A percentile compares a stretch with the other conserved stretches of the same genome.
Conservation (phyloP, 768 basidiomycete genomes). For the Termitomyces heimii region DNA sequence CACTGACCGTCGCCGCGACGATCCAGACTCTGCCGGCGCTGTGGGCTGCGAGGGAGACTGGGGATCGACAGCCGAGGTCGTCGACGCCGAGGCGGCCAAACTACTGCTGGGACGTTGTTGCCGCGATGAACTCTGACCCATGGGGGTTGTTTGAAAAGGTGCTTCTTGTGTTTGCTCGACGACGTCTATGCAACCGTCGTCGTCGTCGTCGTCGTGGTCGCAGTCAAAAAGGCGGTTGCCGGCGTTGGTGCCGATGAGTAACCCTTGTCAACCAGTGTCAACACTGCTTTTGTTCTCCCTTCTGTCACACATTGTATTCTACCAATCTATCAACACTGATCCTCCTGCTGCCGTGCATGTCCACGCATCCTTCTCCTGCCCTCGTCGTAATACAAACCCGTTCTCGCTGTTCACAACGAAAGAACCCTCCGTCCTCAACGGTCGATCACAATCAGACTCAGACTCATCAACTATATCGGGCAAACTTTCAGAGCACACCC, state of each 20-base stretch:
- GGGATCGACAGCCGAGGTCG: background rate
- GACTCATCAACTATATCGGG: slow-evolving; percentile 1
- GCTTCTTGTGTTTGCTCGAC: slow-evolving; percentile 3
- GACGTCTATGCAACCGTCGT: background rate
- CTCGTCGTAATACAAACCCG: slow-evolving; percentile 35
- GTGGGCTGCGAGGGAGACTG: background rate
- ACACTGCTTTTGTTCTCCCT: background rate
- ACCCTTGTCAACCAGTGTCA: slow-evolving; percentile 8
- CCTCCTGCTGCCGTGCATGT: slow-evolving; percentile 35
- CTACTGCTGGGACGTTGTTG: slow-evolving; percentile 11
- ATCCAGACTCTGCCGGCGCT: slow-evolving; percentile 5
- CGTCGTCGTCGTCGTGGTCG: slow-evolving; percentile 2
- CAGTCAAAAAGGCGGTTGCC: slow-evolving; percentile 13
- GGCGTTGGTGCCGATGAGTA: slow-evolving; percentile 13
- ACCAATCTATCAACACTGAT: slow-evolving; percentile 16
- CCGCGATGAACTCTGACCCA: slow-evolving; percentile 2
- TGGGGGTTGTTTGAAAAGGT: background rate
- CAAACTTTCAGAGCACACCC: slow-evolving; percentile 14
- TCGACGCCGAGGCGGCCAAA: background rate
- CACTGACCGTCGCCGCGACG: slow-evolving; percentile 18
- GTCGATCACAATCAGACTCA: background rate
- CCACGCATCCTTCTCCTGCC: slow-evolving; percentile 25
- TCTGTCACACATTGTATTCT: background rate
- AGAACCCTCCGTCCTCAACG: slow-evolving; percentile 15
- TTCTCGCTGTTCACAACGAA: slow-evolving; percentile 53